Base-by-base conservation (phyloP, 2,329 filamentous ascomycete species). In the Verticillium nonalfalfae region DNA sequence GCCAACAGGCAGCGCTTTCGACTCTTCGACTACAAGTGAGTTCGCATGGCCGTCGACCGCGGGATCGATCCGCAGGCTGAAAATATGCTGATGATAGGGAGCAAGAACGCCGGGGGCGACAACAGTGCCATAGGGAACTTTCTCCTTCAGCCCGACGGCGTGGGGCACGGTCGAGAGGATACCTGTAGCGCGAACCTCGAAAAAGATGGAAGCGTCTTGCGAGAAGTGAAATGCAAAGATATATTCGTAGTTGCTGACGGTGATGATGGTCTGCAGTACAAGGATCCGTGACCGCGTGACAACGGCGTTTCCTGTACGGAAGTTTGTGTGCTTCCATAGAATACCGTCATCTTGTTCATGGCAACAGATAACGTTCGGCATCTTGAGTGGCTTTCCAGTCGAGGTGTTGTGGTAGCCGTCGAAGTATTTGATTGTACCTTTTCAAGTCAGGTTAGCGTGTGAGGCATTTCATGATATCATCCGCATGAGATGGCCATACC, bases 1-100 rank as follows among this genome's bases (percentile, higher is more conserved):
- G 21, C 21, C 21, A 21, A 21, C 21, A 21, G 21, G 21, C 21
- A 21, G 21, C 21, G 21, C 21, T 21, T 21, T 21, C 21, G 21
- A 72, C 39, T 79, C 76, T 31, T 78, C 74, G 0, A 75, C 62
- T 1, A 73, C 68, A 1, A 87, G 72, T 0, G 83, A 82, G 69
- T 88, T 89, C 1, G 72, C 69, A 65, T 81, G 75, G 0, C 85
- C 85, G 66, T 89, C 85, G 50, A 89, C 76, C 2, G 84, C 82
- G 0, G 86, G 84, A 66, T 90, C 87, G n/a, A 90, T 82, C 0
- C 86, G 80, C 35, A 86, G 70, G n/a, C 78, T 81, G 68, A 90
- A 90, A 39, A 90, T 78, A 70, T 90, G 86, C 68, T 90, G 87
- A 63, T 90, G 87, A 68, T 89, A 87, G 21, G 85, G 84, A 0